Evolutionary conservation across 2,329 filamentous ascomycete genomes (phyloP).

Genomic region (Trichoderma oligosporum): DNA sequence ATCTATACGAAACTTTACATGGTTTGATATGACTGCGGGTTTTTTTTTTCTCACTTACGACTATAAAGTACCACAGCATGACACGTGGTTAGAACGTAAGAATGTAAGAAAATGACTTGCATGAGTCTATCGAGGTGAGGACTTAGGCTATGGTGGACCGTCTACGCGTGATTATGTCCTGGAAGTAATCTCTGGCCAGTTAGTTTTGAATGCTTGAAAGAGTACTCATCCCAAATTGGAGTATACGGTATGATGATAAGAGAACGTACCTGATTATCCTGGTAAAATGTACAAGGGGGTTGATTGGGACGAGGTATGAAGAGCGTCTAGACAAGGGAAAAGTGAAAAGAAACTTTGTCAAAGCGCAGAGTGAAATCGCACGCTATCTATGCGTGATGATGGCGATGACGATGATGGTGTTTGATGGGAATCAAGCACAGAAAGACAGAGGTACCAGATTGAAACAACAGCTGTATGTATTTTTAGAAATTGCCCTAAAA

Average conservation of each 20-base stretch:
- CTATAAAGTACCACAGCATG: neutral
- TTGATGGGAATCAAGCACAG: too few relatives aligned
- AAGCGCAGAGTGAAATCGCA: too few relatives aligned
- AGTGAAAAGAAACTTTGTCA: too few relatives aligned
- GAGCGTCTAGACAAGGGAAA: neutral
- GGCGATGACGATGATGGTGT: neutral
- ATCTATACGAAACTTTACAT: neutral
- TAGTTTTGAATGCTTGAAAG: neutral
- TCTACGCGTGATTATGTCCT: neutral
- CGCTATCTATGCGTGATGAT: neutral
- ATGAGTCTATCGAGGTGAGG: neutral
- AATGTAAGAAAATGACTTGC: constrained; percentile 1
- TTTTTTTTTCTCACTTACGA: neutral
- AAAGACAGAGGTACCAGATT: too few relatives aligned
- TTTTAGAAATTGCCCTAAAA: constrained; percentile 8
- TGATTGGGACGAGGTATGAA: neutral
- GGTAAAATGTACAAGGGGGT: too few relatives aligned
- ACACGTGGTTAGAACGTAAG: neutral
- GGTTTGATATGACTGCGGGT: neutral
- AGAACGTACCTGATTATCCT: too few relatives aligned
- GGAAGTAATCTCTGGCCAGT: neutral
- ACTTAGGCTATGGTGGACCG: neutral
- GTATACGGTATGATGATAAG: neutral
- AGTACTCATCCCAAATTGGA: too few relatives aligned
- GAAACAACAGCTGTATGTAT: too few relatives aligned